These are phyloP conservation scores for Podosphaera aphanis DNA, from an alignment of 2,329 filamentous ascomycete species.

Conservation along the genomic window DNA sequence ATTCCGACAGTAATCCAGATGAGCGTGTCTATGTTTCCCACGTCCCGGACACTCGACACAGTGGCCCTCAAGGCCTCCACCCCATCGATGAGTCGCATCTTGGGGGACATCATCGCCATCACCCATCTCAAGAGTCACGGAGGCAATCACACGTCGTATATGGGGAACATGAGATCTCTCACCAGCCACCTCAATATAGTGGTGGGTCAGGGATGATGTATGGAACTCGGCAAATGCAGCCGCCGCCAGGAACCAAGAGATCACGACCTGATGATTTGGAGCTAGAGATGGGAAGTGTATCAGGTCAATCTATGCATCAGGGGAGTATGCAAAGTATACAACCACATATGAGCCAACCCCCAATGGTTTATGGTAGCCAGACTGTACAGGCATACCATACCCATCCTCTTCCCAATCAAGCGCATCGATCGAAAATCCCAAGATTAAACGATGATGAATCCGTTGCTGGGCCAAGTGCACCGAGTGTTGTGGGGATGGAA, in stretches of 20 bases:
- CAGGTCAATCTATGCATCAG: conserved; percentile 19
- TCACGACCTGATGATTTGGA: conserved; percentile 33
- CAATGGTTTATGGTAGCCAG: conserved; percentile 22
- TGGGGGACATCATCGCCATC: conserved; percentile 25
- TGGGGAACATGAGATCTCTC: conserved; percentile 31
- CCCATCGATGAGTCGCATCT: conserved; percentile 12
- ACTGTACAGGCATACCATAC: conserved; percentile 35
- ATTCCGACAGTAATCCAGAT: conserved; percentile 40
- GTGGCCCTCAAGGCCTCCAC: conserved; percentile 13
- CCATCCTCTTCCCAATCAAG: conserved; percentile 55
- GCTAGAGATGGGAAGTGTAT: conserved; percentile 21
- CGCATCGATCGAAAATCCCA: conserved; percentile 43
- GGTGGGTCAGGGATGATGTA: conserved; percentile 29
- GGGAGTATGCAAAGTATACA: conserved; percentile 20
- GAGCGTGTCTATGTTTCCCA: conserved; percentile 37
- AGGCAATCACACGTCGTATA: conserved; percentile 26
- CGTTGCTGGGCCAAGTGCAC: conserved; percentile 27
- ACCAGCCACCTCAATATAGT: conserved; percentile 22
- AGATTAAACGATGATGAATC: conserved; percentile 28
- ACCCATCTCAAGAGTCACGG: conserved; percentile 25
- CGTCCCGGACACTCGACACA: conserved; percentile 16
- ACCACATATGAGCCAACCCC: conserved; percentile 32
- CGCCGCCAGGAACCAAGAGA: conserved; percentile 22
- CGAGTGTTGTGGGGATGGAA: conserved; percentile 65
- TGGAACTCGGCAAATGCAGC: conserved; percentile 17